Base-by-base conservation (phyloP, 2,329 filamentous ascomycete species). In the Ophiocordyceps robertsii region DNA sequence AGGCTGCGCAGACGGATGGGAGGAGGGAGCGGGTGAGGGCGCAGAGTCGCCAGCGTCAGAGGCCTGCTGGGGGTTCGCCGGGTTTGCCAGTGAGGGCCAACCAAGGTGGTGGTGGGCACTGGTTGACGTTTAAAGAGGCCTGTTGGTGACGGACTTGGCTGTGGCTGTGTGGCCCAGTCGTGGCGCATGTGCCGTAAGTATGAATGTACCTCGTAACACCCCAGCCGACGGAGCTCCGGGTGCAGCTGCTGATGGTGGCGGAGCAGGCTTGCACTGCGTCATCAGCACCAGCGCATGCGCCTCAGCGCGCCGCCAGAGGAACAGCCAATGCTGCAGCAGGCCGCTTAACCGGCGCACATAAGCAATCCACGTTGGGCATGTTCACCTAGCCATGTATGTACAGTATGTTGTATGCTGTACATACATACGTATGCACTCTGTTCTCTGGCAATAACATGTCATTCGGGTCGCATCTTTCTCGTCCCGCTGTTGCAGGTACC, bases 151-250 rank as follows among this genome's bases (percentile, higher is more conserved):
- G 33, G 37, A 44, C 46, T 43, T 39, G 44, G 17, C 19, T 13
- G 47, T 47, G 47, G 47, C 47, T 49, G 47, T 47, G 47, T 40
- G 36, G 42, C 19, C 1, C 14, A 3, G 17, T 37, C 27, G 41
- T 42, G 41, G 41, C 41, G 36, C 41, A 33, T 4, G n/a, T n/a
- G n/a, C n/a, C n/a, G n/a, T n/a, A n/a, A n/a, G n/a, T n/a, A n/a
- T n/a, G n/a, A n/a, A n/a, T n/a, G 32, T 13, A 10, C n/a, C 13
- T 33, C 31, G 4, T 27, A 33, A 13, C 12, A 33, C 31, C 31
- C 12, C 3, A 13, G 12, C 12, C 10, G 3, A 11, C 29, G 29
- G 16, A 35, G 32, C 32, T 35, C 32, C n/a, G 32, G 32, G n/a
- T 9, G 14, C 14, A 17, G 33, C 14, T 14, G 24, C 37, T 16